A percentile compares a stretch with the other conserved stretches of the same genome.
Evolutionary conservation across 352 stramenopile species (phyloP).

Genomic region (Discostella stelligera): DNA sequence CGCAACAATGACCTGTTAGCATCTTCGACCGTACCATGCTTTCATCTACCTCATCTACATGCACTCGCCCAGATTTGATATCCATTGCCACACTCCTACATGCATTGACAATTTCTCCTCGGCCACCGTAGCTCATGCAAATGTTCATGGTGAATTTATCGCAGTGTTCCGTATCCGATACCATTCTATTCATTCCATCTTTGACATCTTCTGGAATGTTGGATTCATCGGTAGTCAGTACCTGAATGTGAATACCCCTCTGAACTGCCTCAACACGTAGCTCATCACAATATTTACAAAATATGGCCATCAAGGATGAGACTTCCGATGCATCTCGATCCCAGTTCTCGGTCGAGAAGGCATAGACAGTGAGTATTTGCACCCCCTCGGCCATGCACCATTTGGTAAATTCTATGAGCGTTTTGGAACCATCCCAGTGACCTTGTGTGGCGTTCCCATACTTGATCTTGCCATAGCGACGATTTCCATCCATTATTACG

Average conservation of each 20-base stretch:
- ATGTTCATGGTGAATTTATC: constrained; percentile 82
- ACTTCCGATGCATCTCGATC: constrained; percentile 91
- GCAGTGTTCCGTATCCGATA: constrained; percentile 87
- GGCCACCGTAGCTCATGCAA: constrained; percentile 91
- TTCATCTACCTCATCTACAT: constrained; percentile 86
- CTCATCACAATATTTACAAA: constrained; percentile 93
- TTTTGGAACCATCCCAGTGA: constrained; percentile 93
- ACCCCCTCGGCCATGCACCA: constrained; percentile 91
- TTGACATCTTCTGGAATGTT: constrained; percentile 74
- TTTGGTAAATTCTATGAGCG: constrained; percentile 92
- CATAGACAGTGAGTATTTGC: constrained; percentile 92
- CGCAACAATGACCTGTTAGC: constrained; percentile 53
- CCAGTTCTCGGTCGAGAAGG: constrained; percentile 99
- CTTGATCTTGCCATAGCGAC: constrained; percentile 89
- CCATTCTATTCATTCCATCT: constrained; percentile 76
- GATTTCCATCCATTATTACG: constrained; percentile 99
- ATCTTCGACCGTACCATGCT: constrained; percentile 76
- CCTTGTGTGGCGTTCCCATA: constrained; percentile 76
- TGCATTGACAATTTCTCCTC: constrained; percentile 92
- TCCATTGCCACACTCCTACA: constrained; percentile 87
- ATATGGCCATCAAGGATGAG: constrained; percentile 90
- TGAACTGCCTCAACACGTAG: constrained; percentile 88
- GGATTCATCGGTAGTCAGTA: constrained; percentile 80
- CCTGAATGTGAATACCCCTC: constrained; percentile 88
- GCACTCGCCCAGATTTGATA: constrained; percentile 80